A percentile compares a stretch with the other conserved stretches of the same genome.
phyloP scores from a whole-genome alignment of 305 asterid genomes.

The Rubia peregrina region DNA sequence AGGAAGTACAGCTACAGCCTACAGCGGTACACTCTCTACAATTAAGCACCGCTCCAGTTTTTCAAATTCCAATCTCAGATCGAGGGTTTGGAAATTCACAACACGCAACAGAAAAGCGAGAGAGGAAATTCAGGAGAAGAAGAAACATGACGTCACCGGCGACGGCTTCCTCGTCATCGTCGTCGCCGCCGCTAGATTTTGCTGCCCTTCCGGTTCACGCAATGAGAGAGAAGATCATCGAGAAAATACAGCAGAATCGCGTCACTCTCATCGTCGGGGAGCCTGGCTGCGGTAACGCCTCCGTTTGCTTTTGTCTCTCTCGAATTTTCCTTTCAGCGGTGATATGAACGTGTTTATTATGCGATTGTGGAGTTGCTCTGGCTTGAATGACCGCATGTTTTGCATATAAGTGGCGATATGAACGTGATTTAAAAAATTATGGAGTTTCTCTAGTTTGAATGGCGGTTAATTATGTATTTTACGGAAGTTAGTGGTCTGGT shows the following conservation, averaged over 20 bases:
- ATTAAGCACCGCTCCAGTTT: neutral
- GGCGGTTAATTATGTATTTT: no score
- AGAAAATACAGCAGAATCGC: conserved; percentile 71
- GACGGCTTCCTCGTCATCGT: conserved; percentile 32
- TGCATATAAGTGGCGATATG: neutral
- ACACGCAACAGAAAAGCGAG: neutral
- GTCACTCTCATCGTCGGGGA: conserved; percentile 87
- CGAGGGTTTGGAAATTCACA: conserved; percentile 19
- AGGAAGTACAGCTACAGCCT: neutral
- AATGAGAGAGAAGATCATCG: conserved; percentile 52
- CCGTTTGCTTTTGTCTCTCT: neutral
- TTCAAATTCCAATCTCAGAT: neutral
- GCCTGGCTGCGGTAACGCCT: conserved; percentile 71
- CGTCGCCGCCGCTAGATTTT: conserved; percentile 25
- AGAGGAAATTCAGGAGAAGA: neutral
- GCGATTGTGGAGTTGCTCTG: neutral
- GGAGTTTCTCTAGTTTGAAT: neutral
- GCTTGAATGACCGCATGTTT: neutral
- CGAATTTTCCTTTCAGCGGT: neutral
- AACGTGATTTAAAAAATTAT: neutral
- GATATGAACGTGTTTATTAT: neutral
- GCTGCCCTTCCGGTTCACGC: conserved; percentile 55
- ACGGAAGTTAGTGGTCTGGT: neutral
- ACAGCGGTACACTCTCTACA: neutral
- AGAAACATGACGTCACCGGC: conserved; percentile 37